phyloP scores from a whole-genome alignment of 768 basidiomycete genomes.

The Trametes punicea region DNA sequence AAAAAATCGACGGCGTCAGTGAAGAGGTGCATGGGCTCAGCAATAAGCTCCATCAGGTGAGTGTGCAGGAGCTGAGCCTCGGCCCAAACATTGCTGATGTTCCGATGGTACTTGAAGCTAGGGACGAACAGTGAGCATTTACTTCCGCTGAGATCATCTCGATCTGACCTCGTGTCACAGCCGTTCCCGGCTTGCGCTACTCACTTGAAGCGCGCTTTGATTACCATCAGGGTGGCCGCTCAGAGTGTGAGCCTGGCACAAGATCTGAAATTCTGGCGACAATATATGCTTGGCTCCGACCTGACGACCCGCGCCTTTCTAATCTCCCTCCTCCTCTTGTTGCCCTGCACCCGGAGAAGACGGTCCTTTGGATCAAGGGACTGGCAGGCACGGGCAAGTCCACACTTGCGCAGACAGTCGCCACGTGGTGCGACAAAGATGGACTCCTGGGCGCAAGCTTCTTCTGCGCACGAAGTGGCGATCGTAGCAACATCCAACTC shows the following conservation, averaged over 20 bases:
- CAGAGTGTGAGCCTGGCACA: not conserved
- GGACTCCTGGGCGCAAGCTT: conserved; percentile 16
- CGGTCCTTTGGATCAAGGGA: conserved; percentile 15
- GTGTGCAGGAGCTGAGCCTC: no score
- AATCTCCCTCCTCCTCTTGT: not conserved
- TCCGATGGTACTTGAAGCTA: no score
- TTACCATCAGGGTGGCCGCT: not conserved
- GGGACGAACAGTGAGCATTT: no score
- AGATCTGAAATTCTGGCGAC: not conserved
- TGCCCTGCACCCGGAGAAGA: not conserved
- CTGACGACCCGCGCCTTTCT: no score
- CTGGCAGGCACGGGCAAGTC: conserved; percentile 16
- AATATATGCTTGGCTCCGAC: not conserved
- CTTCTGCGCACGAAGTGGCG: conserved; percentile 16
- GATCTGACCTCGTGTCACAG: no score
- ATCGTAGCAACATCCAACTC: conserved; percentile 6
- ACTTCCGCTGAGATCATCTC: no score
- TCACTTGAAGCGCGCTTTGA: not conserved
- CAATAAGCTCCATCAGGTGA: no score
- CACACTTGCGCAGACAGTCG: conserved; percentile 11
- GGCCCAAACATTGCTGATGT: no score
- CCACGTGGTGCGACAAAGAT: not conserved
- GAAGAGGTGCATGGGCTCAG: no score
- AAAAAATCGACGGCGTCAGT: no score
- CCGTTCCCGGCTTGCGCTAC: not conserved